phyloP scores from a whole-genome alignment of 1,284 basidiomycete genomes.

The Leccinum olivaceoglutinosum region DNA sequence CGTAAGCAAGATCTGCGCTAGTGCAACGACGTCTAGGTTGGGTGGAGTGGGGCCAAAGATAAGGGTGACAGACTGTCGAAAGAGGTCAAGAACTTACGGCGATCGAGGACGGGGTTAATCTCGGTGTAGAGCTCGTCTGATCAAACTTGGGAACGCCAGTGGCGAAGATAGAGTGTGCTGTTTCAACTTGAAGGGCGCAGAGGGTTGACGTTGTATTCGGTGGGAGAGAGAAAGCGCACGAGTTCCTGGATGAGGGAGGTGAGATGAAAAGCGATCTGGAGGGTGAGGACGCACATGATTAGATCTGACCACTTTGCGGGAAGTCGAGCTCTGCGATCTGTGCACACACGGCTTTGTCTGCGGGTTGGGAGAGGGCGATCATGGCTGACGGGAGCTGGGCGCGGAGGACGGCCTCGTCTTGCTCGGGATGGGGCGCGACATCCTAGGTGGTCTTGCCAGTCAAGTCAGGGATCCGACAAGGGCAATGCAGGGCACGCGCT shows the following conservation, averaged over 20 bases:
- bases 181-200: slow-evolving; percentile 72
- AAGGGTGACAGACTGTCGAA: slow-evolving; percentile 58
- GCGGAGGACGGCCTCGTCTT: slow-evolving; percentile 67
- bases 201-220: slow-evolving; percentile 83
- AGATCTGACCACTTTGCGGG: slow-evolving; percentile 81
- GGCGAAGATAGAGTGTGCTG: slow-evolving; percentile 91
- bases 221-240: slow-evolving; percentile 68
- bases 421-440: slow-evolving; percentile 52
- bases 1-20: slow-evolving; percentile 66
- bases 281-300: slow-evolving; percentile 58
- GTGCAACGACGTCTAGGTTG: slow-evolving; percentile 53
- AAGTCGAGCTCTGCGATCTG: slow-evolving; percentile 92
- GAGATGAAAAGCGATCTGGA: slow-evolving; percentile 12
- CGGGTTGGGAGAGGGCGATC: slow-evolving; percentile 64
- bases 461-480: slow-evolving; percentile 1
- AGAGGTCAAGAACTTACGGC: slow-evolving; percentile 79
- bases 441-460: slow-evolving; percentile 40
- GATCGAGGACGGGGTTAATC: slow-evolving; percentile 88
- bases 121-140: slow-evolving; percentile 84
- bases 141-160: slow-evolving; percentile 89
- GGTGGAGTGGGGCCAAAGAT: slow-evolving; percentile 42
- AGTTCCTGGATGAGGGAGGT: slow-evolving; percentile 59
- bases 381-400: slow-evolving; percentile 77
- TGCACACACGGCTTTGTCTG: slow-evolving; percentile 65
- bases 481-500: slow-evolving; percentile 39